Conservation (phyloP, 1,284 basidiomycete genomes). For the Pseudozyma tsukubaensis region DNA sequence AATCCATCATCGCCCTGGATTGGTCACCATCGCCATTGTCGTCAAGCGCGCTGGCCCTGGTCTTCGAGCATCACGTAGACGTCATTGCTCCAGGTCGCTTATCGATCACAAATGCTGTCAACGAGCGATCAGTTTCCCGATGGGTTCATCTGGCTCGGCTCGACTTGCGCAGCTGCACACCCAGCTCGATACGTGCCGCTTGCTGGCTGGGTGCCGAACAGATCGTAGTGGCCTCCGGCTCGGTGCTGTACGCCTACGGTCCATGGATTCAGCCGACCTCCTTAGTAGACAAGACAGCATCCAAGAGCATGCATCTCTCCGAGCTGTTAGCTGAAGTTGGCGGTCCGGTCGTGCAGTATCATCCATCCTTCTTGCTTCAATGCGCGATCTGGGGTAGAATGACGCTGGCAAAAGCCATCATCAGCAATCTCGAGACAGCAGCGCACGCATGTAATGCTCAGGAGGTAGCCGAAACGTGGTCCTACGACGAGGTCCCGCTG, state of each 20-base stretch:
- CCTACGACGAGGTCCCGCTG: slow-evolving; percentile 27
- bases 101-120: background rate
- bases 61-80: slow-evolving; percentile 32
- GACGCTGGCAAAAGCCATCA: slow-evolving; percentile 33
- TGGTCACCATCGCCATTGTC: slow-evolving; percentile 42
- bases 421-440: slow-evolving; percentile 33
- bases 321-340: slow-evolving; percentile 35
- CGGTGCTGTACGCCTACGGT: slow-evolving; percentile 35
- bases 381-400: slow-evolving; percentile 46
- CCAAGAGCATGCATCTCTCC: slow-evolving; percentile 16
- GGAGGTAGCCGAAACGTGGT: slow-evolving; percentile 32
- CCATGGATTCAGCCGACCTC: slow-evolving; percentile 16
- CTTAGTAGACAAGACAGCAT: background rate
- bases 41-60: slow-evolving; percentile 23
- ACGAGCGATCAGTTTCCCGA: background rate
- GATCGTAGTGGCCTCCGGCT: slow-evolving; percentile 38
- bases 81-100: slow-evolving; percentile 25
- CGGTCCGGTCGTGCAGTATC: slow-evolving; percentile 48
- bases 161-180: slow-evolving; percentile 26
- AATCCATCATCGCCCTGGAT: slow-evolving; percentile 23
- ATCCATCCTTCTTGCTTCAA: slow-evolving; percentile 47
- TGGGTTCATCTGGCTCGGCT: slow-evolving; percentile 29
- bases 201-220: slow-evolving; percentile 37
- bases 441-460: slow-evolving; percentile 17
- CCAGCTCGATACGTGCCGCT: slow-evolving; percentile 34